Conservation (phyloP, 2,329 filamentous ascomycete genomes). For the Fusarium solani-melongenae region DNA sequence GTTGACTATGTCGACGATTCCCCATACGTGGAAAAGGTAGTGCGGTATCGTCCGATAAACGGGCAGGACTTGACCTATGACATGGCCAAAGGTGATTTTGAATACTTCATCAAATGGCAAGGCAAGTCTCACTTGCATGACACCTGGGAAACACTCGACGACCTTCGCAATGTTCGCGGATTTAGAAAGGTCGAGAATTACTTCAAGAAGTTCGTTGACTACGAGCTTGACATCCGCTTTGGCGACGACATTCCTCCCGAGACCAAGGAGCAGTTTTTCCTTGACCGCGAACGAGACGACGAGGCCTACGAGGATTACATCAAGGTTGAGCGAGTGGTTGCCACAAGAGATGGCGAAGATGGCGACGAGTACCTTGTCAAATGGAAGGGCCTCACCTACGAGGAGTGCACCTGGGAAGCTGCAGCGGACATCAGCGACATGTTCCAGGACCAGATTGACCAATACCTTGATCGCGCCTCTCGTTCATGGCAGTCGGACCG, state of each 20-base stretch:
- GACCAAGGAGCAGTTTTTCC: conserved; percentile 90
- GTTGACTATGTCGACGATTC: conserved; percentile 79
- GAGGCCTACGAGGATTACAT: conserved; percentile 91
- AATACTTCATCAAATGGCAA: conserved; percentile 97
- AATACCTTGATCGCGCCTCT: conserved; percentile 85
- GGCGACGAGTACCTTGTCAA: conserved; percentile 93
- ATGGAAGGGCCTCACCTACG: conserved; percentile 95
- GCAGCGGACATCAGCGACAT: conserved; percentile 79
- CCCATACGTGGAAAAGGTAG: conserved; percentile 89
- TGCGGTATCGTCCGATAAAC: conserved; percentile 85
- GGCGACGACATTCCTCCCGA: conserved; percentile 83
- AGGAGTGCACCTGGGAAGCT: conserved; percentile 93
- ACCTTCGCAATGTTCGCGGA: conserved; percentile 81
- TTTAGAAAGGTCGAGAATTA: conserved; percentile 95
- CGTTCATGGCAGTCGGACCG: conserved; percentile 84
- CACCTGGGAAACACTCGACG: conserved; percentile 88
- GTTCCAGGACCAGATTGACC: conserved; percentile 90
- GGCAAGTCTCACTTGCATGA: conserved; percentile 94
- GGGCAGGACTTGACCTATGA: conserved; percentile 70
- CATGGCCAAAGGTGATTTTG: conserved; percentile 78
- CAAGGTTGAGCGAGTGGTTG: conserved; percentile 92
- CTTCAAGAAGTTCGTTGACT: conserved; percentile 82
- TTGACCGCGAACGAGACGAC: conserved; percentile 92
- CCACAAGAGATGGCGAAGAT: conserved; percentile 81
- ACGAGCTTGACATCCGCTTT: conserved; percentile 81